Base-by-base conservation (phyloP, 140 eudicot genomes). In the Stevia rebaudiana region DNA sequence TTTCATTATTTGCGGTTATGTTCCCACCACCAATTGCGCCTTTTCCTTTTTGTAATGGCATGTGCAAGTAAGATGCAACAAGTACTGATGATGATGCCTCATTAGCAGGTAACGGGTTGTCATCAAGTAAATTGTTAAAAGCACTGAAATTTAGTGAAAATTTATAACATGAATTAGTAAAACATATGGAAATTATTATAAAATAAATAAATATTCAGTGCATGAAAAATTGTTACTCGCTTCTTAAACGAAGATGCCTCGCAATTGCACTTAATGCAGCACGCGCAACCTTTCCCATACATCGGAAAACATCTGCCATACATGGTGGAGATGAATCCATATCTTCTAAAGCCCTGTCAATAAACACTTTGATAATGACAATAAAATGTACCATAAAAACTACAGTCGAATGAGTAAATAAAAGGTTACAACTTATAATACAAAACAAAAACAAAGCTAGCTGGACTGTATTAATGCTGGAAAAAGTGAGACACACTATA, bases 231-330 rank as follows among this genome's bases (percentile, higher is more conserved):
- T 40, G 28, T 54, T 83, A 92, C 98, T 92, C 98, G 92, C 86
- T 85, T 70, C 96, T 79, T 77, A 92, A 67, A 61, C 96, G 96
- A 70, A 92, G 98, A 74, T 88, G 96, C 68, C 91, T 87, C 13
- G 98, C 95, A 16, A 92, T 83, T 24, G 98, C 96, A 74, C 72
- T 75, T 56, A 88, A 68, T 70, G 86, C 87, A 76, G 83, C 89
- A 41, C 96, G 96, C 73, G 98, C 96, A 11, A 83, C 91, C 85
- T 80, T 88, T 52, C 98, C 98, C 95, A 92, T 83, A 82, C 98
- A 92, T 81, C 85, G 81, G 68, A 83, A 92, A 60, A 77, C 83
- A 56, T 92, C 96, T 67, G 95, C 71, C 98, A 92, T 83, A 79
- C 96, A 92, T 67, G 98, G 98, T 53, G 96, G 96, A 55, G 89